These are phyloP conservation scores for Balansia obtecta DNA, from an alignment of 2,329 filamentous ascomycete species.

Conservation along the genomic window DNA sequence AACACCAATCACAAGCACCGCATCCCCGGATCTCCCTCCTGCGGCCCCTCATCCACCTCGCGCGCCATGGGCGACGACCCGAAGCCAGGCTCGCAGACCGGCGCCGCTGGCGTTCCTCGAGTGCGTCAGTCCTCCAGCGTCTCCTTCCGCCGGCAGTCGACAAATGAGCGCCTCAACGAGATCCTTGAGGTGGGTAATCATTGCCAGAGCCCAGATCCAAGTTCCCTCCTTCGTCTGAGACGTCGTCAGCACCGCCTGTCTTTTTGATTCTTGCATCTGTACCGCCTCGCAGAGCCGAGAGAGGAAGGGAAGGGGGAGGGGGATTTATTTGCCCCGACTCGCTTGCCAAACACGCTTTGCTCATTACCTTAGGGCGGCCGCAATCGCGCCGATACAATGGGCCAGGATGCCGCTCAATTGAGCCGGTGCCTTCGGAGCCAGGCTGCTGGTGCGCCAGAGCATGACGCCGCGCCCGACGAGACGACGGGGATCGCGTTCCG, in stretches of 20 bases:
- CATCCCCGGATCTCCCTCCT: too few relatives aligned
- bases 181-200: slow-evolving; percentile 32
- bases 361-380: slow-evolving; percentile 23
- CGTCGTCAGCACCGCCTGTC: not conserved
- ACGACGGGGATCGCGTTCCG: slow-evolving; percentile 27
- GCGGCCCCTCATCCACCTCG: not conserved
- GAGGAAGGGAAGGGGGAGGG: too few relatives aligned
- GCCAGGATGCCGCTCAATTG: slow-evolving; percentile 11
- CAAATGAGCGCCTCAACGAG: slow-evolving; percentile 29
- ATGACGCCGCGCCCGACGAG: slow-evolving; percentile 24
- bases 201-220: not conserved
- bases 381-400: slow-evolving; percentile 30
- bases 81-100: not conserved
- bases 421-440: slow-evolving; percentile 2
- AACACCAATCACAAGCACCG: slow-evolving; percentile 1
- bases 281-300: not conserved
- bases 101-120: not conserved
- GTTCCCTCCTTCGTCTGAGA: not conserved
- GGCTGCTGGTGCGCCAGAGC: slow-evolving; percentile 2
- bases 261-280: not conserved
- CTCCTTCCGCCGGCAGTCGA: slow-evolving; percentile 18
- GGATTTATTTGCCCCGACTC: not conserved
- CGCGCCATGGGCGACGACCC: slow-evolving; percentile 1
- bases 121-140: slow-evolving; percentile 2
- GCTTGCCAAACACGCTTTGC: not conserved